Evolutionary conservation across 208 protist species (phyloP).

Genomic region (Wallacemonas sp.): DNA sequence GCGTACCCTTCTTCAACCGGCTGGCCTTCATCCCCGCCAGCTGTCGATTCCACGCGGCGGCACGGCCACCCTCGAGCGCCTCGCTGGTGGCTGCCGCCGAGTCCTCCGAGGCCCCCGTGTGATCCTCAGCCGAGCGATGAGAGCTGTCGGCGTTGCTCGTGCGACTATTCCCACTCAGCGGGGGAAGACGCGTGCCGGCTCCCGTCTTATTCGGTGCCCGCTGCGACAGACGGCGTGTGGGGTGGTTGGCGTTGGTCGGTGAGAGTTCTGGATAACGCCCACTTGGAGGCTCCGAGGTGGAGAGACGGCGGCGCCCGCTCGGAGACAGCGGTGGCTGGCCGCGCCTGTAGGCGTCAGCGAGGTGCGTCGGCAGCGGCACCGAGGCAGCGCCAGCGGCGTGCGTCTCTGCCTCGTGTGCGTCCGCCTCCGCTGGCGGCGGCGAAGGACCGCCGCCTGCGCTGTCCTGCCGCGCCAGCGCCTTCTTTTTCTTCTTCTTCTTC

Average conservation of each 20-base stretch:
- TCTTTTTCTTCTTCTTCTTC: conserved; percentile 10
- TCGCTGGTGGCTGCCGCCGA: neutral
- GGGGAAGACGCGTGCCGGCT: conserved; percentile 1
- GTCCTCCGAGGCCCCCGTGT: neutral
- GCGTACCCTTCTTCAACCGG: conserved; percentile 1
- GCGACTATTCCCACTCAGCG: neutral
- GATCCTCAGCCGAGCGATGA: neutral
- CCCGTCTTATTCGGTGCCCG: neutral
- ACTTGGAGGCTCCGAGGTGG: neutral
- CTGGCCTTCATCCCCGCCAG: conserved; percentile 1
- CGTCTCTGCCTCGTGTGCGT: neutral
- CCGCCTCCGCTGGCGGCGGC: neutral
- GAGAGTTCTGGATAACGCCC: neutral
- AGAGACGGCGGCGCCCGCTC: neutral
- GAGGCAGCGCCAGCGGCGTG: neutral
- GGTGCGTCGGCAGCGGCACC: neutral
- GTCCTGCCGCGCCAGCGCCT: neutral
- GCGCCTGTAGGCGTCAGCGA: neutral
- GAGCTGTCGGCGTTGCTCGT: neutral
- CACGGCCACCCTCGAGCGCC: neutral
- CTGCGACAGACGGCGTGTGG: neutral
- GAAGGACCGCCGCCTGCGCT: neutral
- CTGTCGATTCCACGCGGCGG: neutral
- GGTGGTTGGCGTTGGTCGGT: too few species aligned
- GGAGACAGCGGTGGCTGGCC: neutral